Percentiles rank a stretch among this genome's conserved stretches.
Conservation (phyloP, 2,329 filamentous ascomycete genomes). For the Cryphonectria carpinicola region DNA sequence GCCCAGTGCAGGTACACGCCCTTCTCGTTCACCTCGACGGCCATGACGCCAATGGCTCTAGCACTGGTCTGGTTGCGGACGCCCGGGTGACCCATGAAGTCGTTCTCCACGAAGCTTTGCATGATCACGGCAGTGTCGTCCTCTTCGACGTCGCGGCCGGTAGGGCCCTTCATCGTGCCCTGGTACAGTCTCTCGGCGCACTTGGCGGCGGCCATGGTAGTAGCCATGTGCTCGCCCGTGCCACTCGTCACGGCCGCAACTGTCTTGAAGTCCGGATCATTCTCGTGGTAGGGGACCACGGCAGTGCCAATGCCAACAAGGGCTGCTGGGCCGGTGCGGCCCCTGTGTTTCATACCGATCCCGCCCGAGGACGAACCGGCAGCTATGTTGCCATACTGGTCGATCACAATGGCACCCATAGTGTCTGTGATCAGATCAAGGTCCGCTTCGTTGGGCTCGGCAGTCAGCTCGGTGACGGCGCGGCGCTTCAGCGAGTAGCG, state of each 20-base stretch:
- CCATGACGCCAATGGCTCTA: constrained; percentile 90
- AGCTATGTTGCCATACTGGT: constrained; percentile 83
- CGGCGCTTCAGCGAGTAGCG: not conserved
- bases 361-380: constrained; percentile 95
- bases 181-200: constrained; percentile 86
- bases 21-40: constrained; percentile 78
- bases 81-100: constrained; percentile 91
- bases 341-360: constrained; percentile 97
- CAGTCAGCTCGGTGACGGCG: constrained; percentile 24
- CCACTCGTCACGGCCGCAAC: constrained; percentile 91
- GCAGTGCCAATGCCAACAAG: constrained; percentile 90
- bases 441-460: constrained; percentile 22
- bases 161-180: constrained; percentile 61
- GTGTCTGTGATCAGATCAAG: constrained; percentile 82
- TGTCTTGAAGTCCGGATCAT: constrained; percentile 69
- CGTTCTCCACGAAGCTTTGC: constrained; percentile 76
- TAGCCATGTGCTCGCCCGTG: constrained; percentile 97
- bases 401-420: constrained; percentile 92
- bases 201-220: constrained; percentile 84
- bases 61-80: constrained; percentile 77
- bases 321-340: constrained; percentile 88
- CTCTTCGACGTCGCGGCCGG: constrained; percentile 66
- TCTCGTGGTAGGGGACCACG: constrained; percentile 75
- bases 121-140: constrained; percentile 71
- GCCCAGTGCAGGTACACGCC: constrained; percentile 89